These are phyloP conservation scores for Cercophora samala DNA, from an alignment of 495 filamentous ascomycete species.

Conservation along the genomic window DNA sequence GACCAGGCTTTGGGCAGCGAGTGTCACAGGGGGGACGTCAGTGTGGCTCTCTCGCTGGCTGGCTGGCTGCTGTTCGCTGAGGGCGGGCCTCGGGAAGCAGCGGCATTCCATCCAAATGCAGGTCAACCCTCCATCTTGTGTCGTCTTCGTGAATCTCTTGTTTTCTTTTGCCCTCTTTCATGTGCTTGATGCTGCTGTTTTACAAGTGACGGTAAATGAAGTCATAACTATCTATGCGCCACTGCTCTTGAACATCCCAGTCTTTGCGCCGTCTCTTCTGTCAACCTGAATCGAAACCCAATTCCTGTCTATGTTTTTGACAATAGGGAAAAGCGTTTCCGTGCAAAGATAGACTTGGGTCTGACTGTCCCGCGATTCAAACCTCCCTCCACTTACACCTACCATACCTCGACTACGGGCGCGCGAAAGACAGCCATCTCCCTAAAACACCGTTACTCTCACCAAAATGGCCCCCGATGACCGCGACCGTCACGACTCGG, in stretches of 20 bases:
- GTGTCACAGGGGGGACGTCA: no score
- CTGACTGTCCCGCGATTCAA: background rate
- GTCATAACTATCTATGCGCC: background rate
- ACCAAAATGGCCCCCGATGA: conserved; percentile 22
- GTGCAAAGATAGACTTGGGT: background rate
- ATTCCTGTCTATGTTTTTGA: background rate
- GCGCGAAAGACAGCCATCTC: background rate
- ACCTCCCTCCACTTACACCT: background rate
- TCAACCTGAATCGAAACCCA: background rate
- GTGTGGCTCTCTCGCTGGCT: background rate
- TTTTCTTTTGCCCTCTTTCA: background rate
- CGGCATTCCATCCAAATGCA: conserved; percentile 7
- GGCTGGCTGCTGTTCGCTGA: background rate
- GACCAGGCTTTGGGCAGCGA: background rate
- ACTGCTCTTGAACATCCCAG: background rate
- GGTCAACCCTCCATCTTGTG: background rate
- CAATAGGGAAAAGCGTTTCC: background rate
- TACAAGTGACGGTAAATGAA: background rate
- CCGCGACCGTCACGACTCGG: conserved; percentile 41
- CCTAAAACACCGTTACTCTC: background rate
- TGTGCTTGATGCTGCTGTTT: background rate
- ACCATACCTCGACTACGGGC: background rate
- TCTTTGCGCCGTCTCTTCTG: background rate
- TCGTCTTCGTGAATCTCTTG: background rate
- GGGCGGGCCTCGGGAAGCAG: conserved; percentile 12